These are phyloP conservation scores for Fraxinus velutina DNA, from an alignment of 305 asterid genomes.

Conservation along the genomic window DNA sequence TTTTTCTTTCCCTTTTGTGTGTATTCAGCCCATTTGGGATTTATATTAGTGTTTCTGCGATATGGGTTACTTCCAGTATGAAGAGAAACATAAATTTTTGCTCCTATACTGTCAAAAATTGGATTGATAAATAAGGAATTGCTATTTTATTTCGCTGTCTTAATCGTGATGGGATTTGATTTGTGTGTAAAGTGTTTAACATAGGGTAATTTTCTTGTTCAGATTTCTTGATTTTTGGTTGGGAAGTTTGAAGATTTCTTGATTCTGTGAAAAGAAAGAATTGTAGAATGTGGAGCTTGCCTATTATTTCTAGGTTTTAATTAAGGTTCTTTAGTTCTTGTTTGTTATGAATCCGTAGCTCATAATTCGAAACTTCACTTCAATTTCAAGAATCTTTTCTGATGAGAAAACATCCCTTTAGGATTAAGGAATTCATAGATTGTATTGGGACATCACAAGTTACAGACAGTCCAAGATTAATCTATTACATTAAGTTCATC, in stretches of 20 bases:
- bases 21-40: not conserved
- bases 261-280: not conserved
- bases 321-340: not conserved
- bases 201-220: not conserved
- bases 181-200: not conserved
- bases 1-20: not conserved
- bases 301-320: slow-evolving; percentile 14
- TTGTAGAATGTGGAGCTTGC: slow-evolving; percentile 20
- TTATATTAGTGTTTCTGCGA: not conserved
- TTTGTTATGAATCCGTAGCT: slow-evolving; percentile 1
- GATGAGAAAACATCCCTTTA: not conserved
- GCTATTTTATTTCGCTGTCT: not conserved
- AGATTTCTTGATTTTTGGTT: not conserved
- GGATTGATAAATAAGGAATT: not conserved
- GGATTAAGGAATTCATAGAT: not conserved
- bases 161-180: not conserved
- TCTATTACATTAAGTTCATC: not conserved
- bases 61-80: not conserved
- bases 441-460: not conserved
- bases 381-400: slow-evolving; percentile 1
- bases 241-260: slow-evolving; percentile 6
- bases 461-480: not conserved
- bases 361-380: slow-evolving; percentile 16
- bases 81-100: not conserved
- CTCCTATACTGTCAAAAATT: not conserved